phyloP scores from a whole-genome alignment of 306 rosid species.

The Vachellia collinsii region DNA sequence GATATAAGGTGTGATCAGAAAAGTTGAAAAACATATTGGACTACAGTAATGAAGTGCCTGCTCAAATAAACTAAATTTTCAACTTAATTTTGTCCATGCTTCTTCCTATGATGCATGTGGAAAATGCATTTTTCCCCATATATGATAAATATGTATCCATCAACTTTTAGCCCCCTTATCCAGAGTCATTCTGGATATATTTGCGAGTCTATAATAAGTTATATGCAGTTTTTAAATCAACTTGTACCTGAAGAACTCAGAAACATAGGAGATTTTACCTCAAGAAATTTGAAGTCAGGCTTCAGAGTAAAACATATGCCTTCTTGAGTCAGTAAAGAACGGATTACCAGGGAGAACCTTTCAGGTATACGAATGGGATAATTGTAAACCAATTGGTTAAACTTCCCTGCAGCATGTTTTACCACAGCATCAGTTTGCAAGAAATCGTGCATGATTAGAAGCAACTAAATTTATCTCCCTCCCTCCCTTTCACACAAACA shows the following conservation, averaged over 20 bases:
- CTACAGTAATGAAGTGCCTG: slow-evolving; percentile 14
- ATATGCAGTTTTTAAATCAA: slow-evolving; percentile 27
- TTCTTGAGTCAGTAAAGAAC: slow-evolving; percentile 97
- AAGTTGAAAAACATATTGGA: slow-evolving; percentile 26
- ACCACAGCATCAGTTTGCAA: slow-evolving; percentile 27
- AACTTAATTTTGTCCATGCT: neutral
- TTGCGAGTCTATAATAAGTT: slow-evolving; percentile 14
- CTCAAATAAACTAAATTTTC: slow-evolving; percentile 9
- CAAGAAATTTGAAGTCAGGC: slow-evolving; percentile 96
- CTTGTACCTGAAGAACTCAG: slow-evolving; percentile 28
- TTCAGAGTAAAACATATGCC: slow-evolving; percentile 94
- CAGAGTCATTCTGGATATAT: slow-evolving; percentile 1
- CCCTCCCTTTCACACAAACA: neutral
- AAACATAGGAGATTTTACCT: slow-evolving; percentile 59
- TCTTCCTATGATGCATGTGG: neutral
- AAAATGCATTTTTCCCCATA: neutral
- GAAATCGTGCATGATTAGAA: slow-evolving; percentile 11
- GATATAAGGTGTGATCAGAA: slow-evolving; percentile 31
- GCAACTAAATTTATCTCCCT: neutral
- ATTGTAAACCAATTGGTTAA: slow-evolving; percentile 95
- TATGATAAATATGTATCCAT: slow-evolving; percentile 22
- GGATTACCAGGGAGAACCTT: slow-evolving; percentile 95
- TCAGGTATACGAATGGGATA: slow-evolving; percentile 99
- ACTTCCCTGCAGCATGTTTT: slow-evolving; percentile 71
- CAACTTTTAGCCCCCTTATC: slow-evolving; percentile 20